Evolutionary conservation across 2,329 filamentous ascomycete species (phyloP).

Genomic region (Dendryphion nanum): DNA sequence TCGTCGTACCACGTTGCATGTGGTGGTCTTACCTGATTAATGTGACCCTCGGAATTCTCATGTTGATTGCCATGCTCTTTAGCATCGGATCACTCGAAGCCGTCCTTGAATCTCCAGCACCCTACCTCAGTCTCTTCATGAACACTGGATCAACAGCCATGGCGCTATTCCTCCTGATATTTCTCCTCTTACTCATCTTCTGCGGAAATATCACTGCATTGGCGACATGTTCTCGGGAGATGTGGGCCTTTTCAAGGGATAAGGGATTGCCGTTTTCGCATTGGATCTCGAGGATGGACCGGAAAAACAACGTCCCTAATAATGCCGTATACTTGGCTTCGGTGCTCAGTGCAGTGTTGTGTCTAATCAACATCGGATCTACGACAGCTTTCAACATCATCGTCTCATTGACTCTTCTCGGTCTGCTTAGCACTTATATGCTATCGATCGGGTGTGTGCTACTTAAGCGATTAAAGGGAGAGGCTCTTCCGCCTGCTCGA

Average conservation of each 20-base stretch:
- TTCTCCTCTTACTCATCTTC: constrained; percentile 10
- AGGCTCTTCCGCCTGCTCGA: constrained; percentile 40
- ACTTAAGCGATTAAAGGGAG: constrained; percentile 39
- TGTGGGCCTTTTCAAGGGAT: constrained; percentile 17
- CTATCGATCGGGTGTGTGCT: constrained; percentile 47
- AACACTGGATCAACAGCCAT: constrained; percentile 8
- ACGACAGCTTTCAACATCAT: constrained; percentile 9
- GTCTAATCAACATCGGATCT: constrained; percentile 48
- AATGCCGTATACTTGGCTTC: constrained; percentile 12
- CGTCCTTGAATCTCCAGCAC: constrained; percentile 8
- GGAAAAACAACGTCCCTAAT: constrained; percentile 6
- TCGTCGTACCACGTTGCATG: constrained; percentile 19
- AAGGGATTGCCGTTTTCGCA: constrained; percentile 10
- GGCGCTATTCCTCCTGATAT: constrained; percentile 7
- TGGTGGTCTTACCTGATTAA: constrained; percentile 14
- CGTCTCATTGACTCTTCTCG: constrained; percentile 2
- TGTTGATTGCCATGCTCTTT: constrained; percentile 12
- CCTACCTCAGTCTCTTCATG: constrained; percentile 11
- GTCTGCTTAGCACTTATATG: constrained; percentile 4
- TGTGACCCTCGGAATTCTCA: constrained; percentile 16
- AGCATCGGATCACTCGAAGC: constrained; percentile 9
- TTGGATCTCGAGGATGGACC: neutral
- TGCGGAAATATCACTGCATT: constrained; percentile 11
- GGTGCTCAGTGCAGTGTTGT: constrained; percentile 29
- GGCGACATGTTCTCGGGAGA: constrained; percentile 9